Evolutionary conservation across 352 stramenopile species (phyloP).

Genomic region (Blastocystis sp.): DNA sequence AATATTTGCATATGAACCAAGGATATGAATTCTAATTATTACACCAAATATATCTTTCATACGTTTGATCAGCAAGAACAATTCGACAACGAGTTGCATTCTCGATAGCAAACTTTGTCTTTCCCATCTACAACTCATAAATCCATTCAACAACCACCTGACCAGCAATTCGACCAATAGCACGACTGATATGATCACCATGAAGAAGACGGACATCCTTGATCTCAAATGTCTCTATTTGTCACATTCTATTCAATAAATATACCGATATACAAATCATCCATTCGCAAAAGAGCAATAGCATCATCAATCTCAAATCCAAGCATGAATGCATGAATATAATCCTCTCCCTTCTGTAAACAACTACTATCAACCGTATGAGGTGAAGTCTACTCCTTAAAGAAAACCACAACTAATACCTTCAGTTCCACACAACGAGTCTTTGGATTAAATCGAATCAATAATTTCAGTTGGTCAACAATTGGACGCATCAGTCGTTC

Average conservation of each 20-base stretch:
- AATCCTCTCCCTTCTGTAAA: slow-evolving; percentile 84
- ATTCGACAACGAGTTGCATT: slow-evolving; percentile 97
- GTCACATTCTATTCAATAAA: neutral
- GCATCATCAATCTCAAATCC: slow-evolving; percentile 95
- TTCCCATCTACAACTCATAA: slow-evolving; percentile 69
- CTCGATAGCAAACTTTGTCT: slow-evolving; percentile 97
- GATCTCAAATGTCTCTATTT: slow-evolving; percentile 87
- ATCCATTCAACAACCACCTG: slow-evolving; percentile 74
- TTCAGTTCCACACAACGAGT: slow-evolving; percentile 93
- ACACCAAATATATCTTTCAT: neutral
- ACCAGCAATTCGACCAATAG: slow-evolving; percentile 92
- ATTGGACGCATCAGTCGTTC: slow-evolving; percentile 94
- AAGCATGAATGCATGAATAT: slow-evolving; percentile 96
- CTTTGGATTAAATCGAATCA: slow-evolving; percentile 97
- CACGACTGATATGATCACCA: slow-evolving; percentile 93
- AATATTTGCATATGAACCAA: slow-evolving; percentile 96
- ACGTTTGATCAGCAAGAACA: slow-evolving; percentile 89
- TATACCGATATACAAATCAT: slow-evolving; percentile 85
- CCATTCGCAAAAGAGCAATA: slow-evolving; percentile 91
- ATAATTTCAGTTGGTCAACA: slow-evolving; percentile 92
- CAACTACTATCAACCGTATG: slow-evolving; percentile 84
- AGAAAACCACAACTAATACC: slow-evolving; percentile 62
- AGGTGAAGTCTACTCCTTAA: slow-evolving; percentile 74
- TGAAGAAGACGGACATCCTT: slow-evolving; percentile 81
- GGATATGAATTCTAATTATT: slow-evolving; percentile 82